These are phyloP conservation scores for Ceratocystiopsis sp. DNA, from an alignment of 2,329 filamentous ascomycete species.

Conservation along the genomic window DNA sequence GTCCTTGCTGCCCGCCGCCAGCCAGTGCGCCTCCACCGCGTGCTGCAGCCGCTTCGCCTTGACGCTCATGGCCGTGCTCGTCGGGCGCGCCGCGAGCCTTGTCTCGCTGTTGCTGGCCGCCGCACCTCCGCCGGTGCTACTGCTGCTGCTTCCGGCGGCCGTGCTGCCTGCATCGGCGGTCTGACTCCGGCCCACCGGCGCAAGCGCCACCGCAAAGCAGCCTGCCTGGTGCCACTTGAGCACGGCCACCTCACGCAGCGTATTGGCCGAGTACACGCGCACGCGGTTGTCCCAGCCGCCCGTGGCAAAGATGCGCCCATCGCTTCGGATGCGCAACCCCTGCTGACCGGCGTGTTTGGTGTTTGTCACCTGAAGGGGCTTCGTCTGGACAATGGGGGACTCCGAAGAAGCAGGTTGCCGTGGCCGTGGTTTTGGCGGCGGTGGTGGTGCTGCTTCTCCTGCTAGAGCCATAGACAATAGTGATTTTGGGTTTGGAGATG, in stretches of 20 bases:
- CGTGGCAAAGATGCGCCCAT: conserved; percentile 71
- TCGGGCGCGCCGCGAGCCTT: conserved; percentile 7
- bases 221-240: conserved; percentile 88
- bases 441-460: conserved; percentile 1
- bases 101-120: background rate
- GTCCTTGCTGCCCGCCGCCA: conserved; percentile 83
- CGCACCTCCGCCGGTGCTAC: too few species aligned
- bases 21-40: conserved; percentile 63
- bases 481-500: conserved; percentile 8
- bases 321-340: conserved; percentile 55
- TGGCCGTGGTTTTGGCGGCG: too few species aligned
- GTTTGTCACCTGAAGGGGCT: conserved; percentile 44
- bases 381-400: conserved; percentile 13
- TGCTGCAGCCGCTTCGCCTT: conserved; percentile 46
- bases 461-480: conserved; percentile 16
- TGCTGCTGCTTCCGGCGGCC: conserved; percentile 1
- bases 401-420: background rate
- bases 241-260: conserved; percentile 74
- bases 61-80: conserved; percentile 26
- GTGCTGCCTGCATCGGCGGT: background rate
- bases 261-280: conserved; percentile 65
- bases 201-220: conserved; percentile 69
- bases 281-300: conserved; percentile 81
- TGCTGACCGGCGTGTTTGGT: conserved; percentile 90
- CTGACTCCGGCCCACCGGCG: conserved; percentile 18